Evolutionary conservation across 176 grass and related monocot species (phyloP).

Genomic region (Oryza punctata): DNA sequence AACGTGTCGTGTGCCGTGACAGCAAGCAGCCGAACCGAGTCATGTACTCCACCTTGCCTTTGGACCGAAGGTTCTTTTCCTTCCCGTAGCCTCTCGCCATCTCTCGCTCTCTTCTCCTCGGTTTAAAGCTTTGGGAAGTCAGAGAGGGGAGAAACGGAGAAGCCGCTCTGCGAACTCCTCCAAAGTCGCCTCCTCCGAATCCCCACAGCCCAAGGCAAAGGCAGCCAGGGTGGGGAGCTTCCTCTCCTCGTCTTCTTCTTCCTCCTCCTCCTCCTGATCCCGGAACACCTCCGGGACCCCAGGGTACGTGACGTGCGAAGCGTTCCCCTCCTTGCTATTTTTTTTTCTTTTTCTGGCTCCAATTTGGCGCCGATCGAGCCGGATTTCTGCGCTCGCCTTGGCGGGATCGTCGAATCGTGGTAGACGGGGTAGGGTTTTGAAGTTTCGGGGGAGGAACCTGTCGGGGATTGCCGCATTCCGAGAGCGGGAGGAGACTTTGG

Average conservation of each 20-base stretch:
- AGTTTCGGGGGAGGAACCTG: not conserved
- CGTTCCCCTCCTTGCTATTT: not conserved
- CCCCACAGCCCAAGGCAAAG: conserved; percentile 19
- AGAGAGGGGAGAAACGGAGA: not conserved
- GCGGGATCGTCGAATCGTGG: not conserved
- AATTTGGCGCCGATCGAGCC: conserved; percentile 4
- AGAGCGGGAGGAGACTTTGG: not conserved
- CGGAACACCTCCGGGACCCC: not conserved
- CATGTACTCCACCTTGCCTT: conserved; percentile 24
- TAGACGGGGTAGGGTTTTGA: no score
- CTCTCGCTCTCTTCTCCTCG: not conserved
- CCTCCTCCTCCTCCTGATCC: not conserved
- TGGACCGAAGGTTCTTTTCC: conserved; percentile 24
- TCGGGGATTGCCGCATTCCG: conserved; percentile 32
- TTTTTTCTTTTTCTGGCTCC: not conserved
- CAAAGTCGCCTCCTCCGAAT: conserved; percentile 23
- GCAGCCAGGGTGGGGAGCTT: not conserved
- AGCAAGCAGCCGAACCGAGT: not conserved
- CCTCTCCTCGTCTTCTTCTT: not conserved
- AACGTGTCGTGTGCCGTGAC: no score
- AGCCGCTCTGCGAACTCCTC: conserved; percentile 22
- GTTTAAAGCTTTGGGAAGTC: conserved; percentile 31
- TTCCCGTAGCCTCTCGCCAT: conserved; percentile 13
- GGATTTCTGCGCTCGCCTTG: not conserved
- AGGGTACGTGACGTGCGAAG: conserved; percentile 24